Evolutionary conservation across 352 stramenopile species (phyloP).

Genomic region (Phytophthora boehmeriae): DNA sequence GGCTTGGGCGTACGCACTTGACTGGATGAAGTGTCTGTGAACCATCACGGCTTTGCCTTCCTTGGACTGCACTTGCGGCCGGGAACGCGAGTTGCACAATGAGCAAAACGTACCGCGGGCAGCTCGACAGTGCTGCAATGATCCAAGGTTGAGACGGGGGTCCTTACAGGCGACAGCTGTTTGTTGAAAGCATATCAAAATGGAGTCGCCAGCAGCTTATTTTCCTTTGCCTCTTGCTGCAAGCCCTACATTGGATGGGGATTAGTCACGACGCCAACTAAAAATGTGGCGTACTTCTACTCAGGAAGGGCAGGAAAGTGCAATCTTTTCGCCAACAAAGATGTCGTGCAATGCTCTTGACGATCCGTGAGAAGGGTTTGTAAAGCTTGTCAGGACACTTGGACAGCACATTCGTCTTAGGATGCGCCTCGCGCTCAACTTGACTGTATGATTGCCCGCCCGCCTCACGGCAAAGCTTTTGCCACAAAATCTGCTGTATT

Average conservation of each 20-base stretch:
- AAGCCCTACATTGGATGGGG: too few species aligned
- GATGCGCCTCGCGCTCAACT: too few species aligned
- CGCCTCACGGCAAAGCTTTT: too few species aligned
- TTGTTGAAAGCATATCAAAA: too few species aligned
- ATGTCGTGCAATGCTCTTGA: not conserved
- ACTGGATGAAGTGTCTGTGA: slow-evolving; percentile 12
- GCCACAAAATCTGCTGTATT: too few species aligned
- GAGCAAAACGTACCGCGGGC: slow-evolving; percentile 9
- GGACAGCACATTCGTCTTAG: too few species aligned
- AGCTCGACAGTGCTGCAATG: not conserved
- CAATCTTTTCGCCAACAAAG: not conserved
- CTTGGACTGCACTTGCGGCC: slow-evolving; percentile 1
- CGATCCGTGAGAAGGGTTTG: too few species aligned
- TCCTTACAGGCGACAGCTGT: slow-evolving; percentile 1
- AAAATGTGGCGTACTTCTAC: not conserved
- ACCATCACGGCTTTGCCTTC: slow-evolving; percentile 15
- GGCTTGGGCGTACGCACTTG: slow-evolving; percentile 7
- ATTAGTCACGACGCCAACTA: slow-evolving; percentile 1
- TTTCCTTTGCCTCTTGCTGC: too few species aligned
- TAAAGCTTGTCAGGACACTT: too few species aligned
- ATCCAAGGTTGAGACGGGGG: not conserved
- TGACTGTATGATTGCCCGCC: too few species aligned
- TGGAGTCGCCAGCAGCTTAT: too few species aligned
- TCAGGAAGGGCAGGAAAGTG: not conserved
- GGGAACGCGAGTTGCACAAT: slow-evolving; percentile 23